Percentiles rank a stretch among this genome's conserved stretches.
Evolutionary conservation across 106 monocot species (phyloP).

Genomic region (Dactylorhiza incarnata): DNA sequence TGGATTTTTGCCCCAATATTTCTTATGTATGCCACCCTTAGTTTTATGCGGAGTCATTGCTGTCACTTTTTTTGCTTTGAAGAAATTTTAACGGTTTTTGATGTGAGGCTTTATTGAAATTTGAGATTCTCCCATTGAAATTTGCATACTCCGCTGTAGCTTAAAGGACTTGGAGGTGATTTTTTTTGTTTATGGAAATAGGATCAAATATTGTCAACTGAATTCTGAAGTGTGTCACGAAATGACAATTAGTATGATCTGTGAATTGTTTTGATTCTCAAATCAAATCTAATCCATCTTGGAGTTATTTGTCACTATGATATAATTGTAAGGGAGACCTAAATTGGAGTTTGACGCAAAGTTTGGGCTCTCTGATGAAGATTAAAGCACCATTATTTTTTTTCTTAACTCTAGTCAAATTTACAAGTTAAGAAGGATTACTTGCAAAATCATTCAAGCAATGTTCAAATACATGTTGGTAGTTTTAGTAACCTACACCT

Average conservation of each 20-base stretch:
- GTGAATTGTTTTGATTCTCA: neutral
- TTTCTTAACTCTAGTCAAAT: no score
- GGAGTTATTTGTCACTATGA: neutral
- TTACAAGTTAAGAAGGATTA: no score
- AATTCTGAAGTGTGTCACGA: neutral
- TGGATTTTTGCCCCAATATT: neutral
- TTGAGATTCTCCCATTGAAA: neutral
- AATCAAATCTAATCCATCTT: neutral
- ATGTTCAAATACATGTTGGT: no score
- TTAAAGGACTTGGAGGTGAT: neutral
- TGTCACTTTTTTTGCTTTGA: neutral
- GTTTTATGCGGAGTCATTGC: neutral
- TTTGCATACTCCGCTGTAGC: neutral
- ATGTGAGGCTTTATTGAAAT: neutral
- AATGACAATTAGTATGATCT: neutral
- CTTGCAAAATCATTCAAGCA: no score
- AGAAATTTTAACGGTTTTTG: neutral
- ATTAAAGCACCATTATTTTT: neutral
- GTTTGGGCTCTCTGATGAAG: neutral
- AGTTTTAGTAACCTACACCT: no score
- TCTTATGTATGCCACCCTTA: neutral
- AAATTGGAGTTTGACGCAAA: neutral
- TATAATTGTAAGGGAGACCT: no score
- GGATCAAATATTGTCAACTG: neutral
- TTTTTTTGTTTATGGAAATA: neutral